These are phyloP conservation scores for Xylaria nigripes DNA, from an alignment of 495 filamentous ascomycete genomes.

Conservation along the genomic window DNA sequence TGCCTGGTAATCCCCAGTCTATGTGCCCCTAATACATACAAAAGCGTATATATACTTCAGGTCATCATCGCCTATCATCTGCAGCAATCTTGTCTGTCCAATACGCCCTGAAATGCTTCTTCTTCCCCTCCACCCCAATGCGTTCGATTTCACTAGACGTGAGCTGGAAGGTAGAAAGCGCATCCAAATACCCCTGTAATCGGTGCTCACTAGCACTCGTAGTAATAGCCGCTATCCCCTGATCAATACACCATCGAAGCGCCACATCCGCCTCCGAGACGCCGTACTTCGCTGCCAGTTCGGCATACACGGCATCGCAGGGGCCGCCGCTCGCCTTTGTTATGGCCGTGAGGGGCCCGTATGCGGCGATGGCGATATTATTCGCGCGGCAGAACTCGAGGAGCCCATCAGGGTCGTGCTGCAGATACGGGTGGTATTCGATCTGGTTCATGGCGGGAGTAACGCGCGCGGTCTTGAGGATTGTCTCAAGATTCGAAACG, in stretches of 20 bases:
- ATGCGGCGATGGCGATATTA: slow-evolving; percentile 62
- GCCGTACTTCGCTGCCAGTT: slow-evolving; percentile 66
- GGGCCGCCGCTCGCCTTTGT: slow-evolving; percentile 62
- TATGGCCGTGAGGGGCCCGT: slow-evolving; percentile 57
- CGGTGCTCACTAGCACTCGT: slow-evolving; percentile 68
- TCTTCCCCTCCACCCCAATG: slow-evolving; percentile 50
- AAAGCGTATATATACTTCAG: neutral
- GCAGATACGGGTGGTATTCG: slow-evolving; percentile 82
- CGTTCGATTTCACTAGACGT: slow-evolving; percentile 62
- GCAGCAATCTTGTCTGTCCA: slow-evolving; percentile 53
- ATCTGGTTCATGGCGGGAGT: slow-evolving; percentile 76
- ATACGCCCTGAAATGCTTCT: slow-evolving; percentile 63
- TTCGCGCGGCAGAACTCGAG: slow-evolving; percentile 57
- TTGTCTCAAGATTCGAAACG: slow-evolving; percentile 56
- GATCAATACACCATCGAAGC: slow-evolving; percentile 73
- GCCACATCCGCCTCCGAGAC: slow-evolving; percentile 62
- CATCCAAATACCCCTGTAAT: slow-evolving; percentile 55
- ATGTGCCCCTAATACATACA: neutral
- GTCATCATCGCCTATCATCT: slow-evolving; percentile 49
- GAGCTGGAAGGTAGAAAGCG: slow-evolving; percentile 56
- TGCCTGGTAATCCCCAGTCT: neutral
- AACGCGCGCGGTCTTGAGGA: slow-evolving; percentile 55
- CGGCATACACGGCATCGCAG: slow-evolving; percentile 50
- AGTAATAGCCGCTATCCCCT: slow-evolving; percentile 67
- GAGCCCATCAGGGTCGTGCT: slow-evolving; percentile 48